Evolutionary conservation across 805 yeast genomes (phyloP), one percentile per base, ranked within the genome.

Genomic region (Candida insectorum): DNA sequence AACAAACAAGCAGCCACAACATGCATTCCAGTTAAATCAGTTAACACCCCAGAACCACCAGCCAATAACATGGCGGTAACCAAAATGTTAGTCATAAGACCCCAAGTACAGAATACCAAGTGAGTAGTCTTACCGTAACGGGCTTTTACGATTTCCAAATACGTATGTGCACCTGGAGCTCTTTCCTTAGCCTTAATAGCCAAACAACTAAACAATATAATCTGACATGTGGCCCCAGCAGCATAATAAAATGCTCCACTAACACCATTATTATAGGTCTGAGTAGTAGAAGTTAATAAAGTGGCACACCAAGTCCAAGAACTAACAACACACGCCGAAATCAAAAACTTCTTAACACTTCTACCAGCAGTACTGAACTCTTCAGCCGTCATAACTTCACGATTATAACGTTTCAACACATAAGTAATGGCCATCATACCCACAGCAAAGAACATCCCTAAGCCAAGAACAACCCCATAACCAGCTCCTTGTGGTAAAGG

Each of bases 291-390:
- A 15, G 63, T 60, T 31, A 60, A 51, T 18, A 58, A 46, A n/a
- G 58, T 57, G n/a, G 69, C 69, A 24, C 69, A 62, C 73, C 73
- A 67, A 10, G 96, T 87, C 97, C 97, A 89, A 6, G 91, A 80
- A 9, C 91, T 80, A 6, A 88, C 96, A 19, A 89, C 96, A 6
- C 96, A 95, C 6, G 95, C 80, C 4, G 91, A 80, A 41, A 87
- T 81, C 45, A 89, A 67, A 30, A 93, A 93, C 0, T 91, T 79
- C 48, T 82, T 84, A 26, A 89, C 94, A 3, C 86, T 70, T 54
- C 96, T 75, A 44, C 96, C 96, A 22, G 96, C 96, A 4, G 96
- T 88, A 3, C 94, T 77, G 48, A 89, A 89, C 54, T 88, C 96
- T 62, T 89, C 97, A 4, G 96, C 88, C 5, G 95, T 86, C 59